Base-by-base conservation (phyloP, 805 yeast genomes). In the Nakazawaea holstii region DNA sequence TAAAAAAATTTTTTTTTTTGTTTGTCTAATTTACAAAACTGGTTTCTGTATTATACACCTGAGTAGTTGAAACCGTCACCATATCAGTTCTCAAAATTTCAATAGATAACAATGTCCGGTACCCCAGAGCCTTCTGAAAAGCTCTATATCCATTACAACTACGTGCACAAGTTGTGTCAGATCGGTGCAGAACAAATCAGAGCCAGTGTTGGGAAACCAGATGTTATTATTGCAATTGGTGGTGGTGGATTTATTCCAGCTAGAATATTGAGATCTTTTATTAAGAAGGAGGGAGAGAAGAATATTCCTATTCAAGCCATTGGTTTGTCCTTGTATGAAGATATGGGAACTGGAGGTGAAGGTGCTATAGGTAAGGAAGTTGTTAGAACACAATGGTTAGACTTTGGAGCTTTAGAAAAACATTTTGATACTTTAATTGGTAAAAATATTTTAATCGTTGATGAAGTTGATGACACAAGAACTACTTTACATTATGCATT, bases 401-500 rank as follows among this genome's bases (percentile, higher is more conserved):
- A 88, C 61, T 86, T 87, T 65, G 82, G 86, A 54, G 79, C 86
- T 42, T 69, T 86, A 45, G 75, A 73, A 43, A 73, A 79, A 64
- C 87, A 82, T 65, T 80, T 83, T 54, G 86, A 83, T 55, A 82
- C 87, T 41, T 72, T 88, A 52, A 82, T 88, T 49, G 95, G 95
- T 56, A 88, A 87, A 67, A 82, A 81, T 61, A 74, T 88, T 35
- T 68, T 88, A 54, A 86, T 88, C 57, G 94, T 88, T 32, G 96
- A 88, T 64, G 96, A 88, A 69, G 96, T 88, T 41, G 96, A 88
- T 64, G 96, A 88, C 62, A 87, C 95, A 24, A 84, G 96, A 73
- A 88, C 96, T 45, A 88, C 96, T 2, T 70, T 88, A 49, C 92
- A 86, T 62, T 88, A 87, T 59, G 95, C 95, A 2, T 77, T 87